Percentiles rank a stretch among this genome's conserved stretches.
phyloP scores from a whole-genome alignment of 2,329 filamentous ascomycete genomes.

The Phialocephala sp. region DNA sequence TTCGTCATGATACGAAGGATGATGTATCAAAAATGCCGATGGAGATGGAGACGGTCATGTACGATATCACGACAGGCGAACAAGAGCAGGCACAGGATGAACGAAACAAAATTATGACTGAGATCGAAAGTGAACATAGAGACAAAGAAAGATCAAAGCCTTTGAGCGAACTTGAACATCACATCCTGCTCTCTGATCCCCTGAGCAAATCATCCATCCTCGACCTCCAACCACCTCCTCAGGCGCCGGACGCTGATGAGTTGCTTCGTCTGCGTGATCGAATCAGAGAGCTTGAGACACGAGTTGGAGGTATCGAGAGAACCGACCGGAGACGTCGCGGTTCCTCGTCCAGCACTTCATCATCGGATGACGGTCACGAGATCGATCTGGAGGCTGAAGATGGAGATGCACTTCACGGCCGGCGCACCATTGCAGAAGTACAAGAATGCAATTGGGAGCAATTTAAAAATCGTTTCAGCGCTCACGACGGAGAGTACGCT shows the following conservation, averaged over 20 bases:
- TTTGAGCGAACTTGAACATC: background rate
- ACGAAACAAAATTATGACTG: background rate
- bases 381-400: background rate
- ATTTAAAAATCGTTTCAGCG: slow-evolving; percentile 1
- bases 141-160: background rate
- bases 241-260: background rate
- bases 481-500: background rate
- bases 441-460: background rate
- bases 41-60: background rate
- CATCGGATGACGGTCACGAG: background rate
- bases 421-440: background rate
- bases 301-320: background rate
- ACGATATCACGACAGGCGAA: background rate
- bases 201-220: background rate
- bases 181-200: background rate
- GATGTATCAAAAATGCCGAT: background rate
- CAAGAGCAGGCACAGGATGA: background rate
- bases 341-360: background rate
- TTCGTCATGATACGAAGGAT: background rate
- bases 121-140: background rate
- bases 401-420: background rate
- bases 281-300: background rate
- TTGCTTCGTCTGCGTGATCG: background rate
- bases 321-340: background rate
- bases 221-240: background rate